phyloP scores from a whole-genome alignment of 768 basidiomycete species.

The Auricularia sp. region DNA sequence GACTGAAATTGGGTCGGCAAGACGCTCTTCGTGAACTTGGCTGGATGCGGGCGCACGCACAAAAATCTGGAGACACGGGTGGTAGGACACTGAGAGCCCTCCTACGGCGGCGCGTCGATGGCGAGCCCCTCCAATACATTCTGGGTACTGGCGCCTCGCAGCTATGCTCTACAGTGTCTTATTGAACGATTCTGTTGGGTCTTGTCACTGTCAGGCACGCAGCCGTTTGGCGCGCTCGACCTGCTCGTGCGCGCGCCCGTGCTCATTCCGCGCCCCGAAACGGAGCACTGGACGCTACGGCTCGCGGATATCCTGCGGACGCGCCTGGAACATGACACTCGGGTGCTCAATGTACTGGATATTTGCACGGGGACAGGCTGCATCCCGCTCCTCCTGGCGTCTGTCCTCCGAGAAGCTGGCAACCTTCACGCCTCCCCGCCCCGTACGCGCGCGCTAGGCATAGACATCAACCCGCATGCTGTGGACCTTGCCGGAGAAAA shows the following conservation, averaged over 20 bases:
- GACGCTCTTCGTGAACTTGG: constrained; percentile 30
- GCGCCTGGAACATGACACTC: constrained; percentile 21
- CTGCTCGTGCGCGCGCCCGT: constrained; percentile 67
- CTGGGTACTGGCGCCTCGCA: constrained; percentile 45
- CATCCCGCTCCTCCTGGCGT: constrained; percentile 67
- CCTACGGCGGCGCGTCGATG: constrained; percentile 48
- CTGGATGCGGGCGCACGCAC: constrained; percentile 37
- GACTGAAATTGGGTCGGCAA: not conserved
- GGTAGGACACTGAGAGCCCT: constrained; percentile 22
- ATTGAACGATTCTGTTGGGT: not conserved
- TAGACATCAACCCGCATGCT: constrained; percentile 40
- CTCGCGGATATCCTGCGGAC: constrained; percentile 43
- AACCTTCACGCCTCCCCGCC: too few relatives aligned
- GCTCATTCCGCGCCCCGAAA: constrained; percentile 93
- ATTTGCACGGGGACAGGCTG: constrained; percentile 91
- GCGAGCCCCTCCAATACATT: constrained; percentile 87
- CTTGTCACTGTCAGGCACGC: constrained; percentile 40
- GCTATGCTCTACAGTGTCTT: not conserved
- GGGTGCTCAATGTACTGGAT: constrained; percentile 53
- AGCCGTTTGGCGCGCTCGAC: constrained; percentile 79
- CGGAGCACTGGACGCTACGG: constrained; percentile 68
- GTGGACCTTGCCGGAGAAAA: constrained; percentile 55
- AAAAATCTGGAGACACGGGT: not conserved
- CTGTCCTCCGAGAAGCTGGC: not conserved
- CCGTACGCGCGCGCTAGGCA: constrained; percentile 42